Conservation (phyloP, 768 basidiomycete genomes). For the Tricholoma matsutake region DNA sequence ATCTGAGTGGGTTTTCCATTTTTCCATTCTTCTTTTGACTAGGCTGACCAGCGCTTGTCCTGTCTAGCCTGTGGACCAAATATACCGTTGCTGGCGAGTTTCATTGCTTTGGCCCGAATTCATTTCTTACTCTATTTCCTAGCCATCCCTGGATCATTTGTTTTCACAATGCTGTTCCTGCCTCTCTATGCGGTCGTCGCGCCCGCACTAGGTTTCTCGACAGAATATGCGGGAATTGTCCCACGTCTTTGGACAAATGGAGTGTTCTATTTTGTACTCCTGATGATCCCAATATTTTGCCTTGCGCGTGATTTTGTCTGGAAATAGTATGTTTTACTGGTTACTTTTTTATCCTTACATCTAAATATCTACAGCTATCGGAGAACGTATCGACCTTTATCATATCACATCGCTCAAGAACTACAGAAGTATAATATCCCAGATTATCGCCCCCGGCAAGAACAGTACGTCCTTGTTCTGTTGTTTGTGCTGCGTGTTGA, state of each 20-base stretch:
- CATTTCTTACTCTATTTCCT: conserved; percentile 11
- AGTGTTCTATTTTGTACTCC: conserved; percentile 86
- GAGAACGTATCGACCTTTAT: conserved; percentile 82
- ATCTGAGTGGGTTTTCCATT: conserved; percentile 74
- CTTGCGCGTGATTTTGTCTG: conserved; percentile 88
- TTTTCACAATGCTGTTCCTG: conserved; percentile 94
- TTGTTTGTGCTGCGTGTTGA: conserved; percentile 1
- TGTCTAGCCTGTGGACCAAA: conserved; percentile 92
- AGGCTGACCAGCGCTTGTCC: background rate
- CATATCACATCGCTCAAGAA: conserved; percentile 99
- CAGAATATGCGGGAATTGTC: conserved; percentile 87
- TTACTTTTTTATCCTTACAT: conserved; percentile 8
- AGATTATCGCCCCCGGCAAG: conserved; percentile 94
- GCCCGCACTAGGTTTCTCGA: conserved; percentile 84
- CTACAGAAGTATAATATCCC: conserved; percentile 99
- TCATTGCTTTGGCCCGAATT: background rate
- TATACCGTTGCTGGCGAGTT: conserved; percentile 87
- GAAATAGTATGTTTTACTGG: conserved; percentile 79
- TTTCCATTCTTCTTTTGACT: background rate
- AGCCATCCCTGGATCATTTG: conserved; percentile 97
- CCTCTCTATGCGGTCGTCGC: conserved; percentile 88
- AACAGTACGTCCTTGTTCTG: conserved; percentile 63
- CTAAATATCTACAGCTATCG: conserved; percentile 59
- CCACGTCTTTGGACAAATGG: conserved; percentile 85
- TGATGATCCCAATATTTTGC: conserved; percentile 83